Evolutionary conservation across 1,139 yeast species (phyloP), one percentile per base, ranked within the genome.

Genomic region (Debaryomyces sp.): DNA sequence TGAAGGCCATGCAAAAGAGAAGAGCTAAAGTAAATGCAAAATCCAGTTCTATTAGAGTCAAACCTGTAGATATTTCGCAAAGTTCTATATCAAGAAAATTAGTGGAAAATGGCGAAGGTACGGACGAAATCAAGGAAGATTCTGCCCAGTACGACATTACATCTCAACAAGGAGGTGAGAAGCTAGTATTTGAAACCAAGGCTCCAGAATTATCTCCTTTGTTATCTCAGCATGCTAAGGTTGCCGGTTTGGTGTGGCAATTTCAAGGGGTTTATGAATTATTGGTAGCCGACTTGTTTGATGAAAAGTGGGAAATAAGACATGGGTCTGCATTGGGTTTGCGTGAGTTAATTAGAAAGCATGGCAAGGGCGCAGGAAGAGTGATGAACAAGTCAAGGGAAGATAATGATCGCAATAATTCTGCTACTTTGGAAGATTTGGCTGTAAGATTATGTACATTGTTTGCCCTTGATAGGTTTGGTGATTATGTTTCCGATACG

Each of bases 281-380:
- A 29, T 68, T 95, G 40, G 73, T 90, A 54, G 84, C 84, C 40
- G 97, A 92, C 59, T 70, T 95, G 50, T 90, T 90, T 63, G 87
- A 87, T 56, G 95, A 89, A 41, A 77, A 80, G 46, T 95, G 99
- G 99, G 99, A 95, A 70, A 78, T 87, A 15, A 83, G 99, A 58
- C 99, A 95, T 67, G 99, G 99, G 36, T 94, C 98, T 0, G 90
- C 96, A 6, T 76, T 94, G 56, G 99, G 99, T 0, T 73, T 95
- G 42, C 78, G 99, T 63, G 99, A 94, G 64, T 75, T 95, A 43
- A 77, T 94, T 51, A 86, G 85, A 54, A 84, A 82, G 53, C 99
- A 92, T 59, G 97, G 97, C 0, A 74, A 73, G 41, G 89, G 95
- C 26, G 96, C 95, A 2, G 97, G 97, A 13, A 79, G 96, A 64